Evolutionary conservation across 164 flowering plant genomes (phyloP).

Genomic region (Chloranthus sessilifolius): DNA sequence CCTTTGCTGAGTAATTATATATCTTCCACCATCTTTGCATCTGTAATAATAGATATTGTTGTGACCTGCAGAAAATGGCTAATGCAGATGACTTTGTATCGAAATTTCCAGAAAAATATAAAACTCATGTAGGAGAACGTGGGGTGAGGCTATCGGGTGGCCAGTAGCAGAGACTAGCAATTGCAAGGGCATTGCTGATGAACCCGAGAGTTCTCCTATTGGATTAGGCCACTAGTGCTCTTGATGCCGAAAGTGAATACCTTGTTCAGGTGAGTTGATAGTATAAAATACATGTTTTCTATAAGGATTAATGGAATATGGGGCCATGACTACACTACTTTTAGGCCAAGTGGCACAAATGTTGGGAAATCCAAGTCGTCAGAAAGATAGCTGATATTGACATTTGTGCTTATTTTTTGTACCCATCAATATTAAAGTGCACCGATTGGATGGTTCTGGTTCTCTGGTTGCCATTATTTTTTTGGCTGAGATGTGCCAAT

Average conservation of each 20-base stretch:
- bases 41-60: constrained; percentile 5
- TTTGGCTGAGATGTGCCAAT: too few species aligned
- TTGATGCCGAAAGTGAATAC: constrained; percentile 96
- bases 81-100: constrained; percentile 92
- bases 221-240: constrained; percentile 99
- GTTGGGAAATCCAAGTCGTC: too few species aligned
- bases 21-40: not conserved
- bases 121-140: constrained; percentile 90
- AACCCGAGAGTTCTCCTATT: constrained; percentile 79
- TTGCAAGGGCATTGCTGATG: constrained; percentile 94
- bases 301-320: too few species aligned
- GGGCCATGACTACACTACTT: too few species aligned
- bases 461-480: too few species aligned
- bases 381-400: too few species aligned
- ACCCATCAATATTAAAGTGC: too few species aligned
- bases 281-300: too few species aligned
- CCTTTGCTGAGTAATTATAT: constrained; percentile 1
- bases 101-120: constrained; percentile 80
- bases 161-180: constrained; percentile 91
- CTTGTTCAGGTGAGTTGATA: constrained; percentile 79
- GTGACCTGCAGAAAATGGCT: constrained; percentile 81
- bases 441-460: too few species aligned
- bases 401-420: too few species aligned
- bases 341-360: too few species aligned
- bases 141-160: constrained; percentile 95